phyloP scores from a whole-genome alignment of 352 stramenopile species.

The Phytophthora europaea region DNA sequence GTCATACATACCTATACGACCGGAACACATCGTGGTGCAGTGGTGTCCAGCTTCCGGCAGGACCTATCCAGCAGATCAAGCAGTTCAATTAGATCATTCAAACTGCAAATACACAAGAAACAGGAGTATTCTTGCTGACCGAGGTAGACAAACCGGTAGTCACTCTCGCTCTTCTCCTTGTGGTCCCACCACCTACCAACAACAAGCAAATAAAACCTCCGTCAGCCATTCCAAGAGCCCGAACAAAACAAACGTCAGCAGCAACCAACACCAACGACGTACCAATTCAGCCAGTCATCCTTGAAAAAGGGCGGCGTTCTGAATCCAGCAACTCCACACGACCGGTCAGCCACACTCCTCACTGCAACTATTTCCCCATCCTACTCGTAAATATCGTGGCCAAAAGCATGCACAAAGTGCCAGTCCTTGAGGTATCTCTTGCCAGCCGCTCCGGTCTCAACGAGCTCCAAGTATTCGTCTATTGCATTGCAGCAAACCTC shows the following conservation, averaged over 20 bases:
- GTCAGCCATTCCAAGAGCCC: not conserved
- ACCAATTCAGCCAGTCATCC: constrained; percentile 95
- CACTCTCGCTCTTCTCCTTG: constrained; percentile 69
- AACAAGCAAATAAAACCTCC: not conserved
- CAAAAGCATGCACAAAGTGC: constrained; percentile 82
- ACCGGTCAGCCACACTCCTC: constrained; percentile 19
- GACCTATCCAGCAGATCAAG: constrained; percentile 52
- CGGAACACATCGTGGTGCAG: constrained; percentile 97
- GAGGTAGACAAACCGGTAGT: constrained; percentile 98
- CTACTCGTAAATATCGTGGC: constrained; percentile 68
- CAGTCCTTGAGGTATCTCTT: constrained; percentile 89
- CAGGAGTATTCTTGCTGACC: constrained; percentile 45
- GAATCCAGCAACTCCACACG: constrained; percentile 28
- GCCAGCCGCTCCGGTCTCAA: constrained; percentile 54
- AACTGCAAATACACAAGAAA: not conserved
- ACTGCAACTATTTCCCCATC: constrained; percentile 14
- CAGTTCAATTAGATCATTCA: not conserved
- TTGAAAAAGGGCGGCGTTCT: constrained; percentile 89
- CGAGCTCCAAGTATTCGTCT: constrained; percentile 75
- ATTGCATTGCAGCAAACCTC: not conserved
- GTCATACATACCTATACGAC: constrained; percentile 90
- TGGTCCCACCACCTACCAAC: constrained; percentile 81
- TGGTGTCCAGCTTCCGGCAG: constrained; percentile 88
- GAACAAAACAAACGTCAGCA: not conserved
- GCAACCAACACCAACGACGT: not conserved